phyloP scores from a whole-genome alignment of 1,139 yeast genomes.

The Yamadazyma friedrichii region DNA sequence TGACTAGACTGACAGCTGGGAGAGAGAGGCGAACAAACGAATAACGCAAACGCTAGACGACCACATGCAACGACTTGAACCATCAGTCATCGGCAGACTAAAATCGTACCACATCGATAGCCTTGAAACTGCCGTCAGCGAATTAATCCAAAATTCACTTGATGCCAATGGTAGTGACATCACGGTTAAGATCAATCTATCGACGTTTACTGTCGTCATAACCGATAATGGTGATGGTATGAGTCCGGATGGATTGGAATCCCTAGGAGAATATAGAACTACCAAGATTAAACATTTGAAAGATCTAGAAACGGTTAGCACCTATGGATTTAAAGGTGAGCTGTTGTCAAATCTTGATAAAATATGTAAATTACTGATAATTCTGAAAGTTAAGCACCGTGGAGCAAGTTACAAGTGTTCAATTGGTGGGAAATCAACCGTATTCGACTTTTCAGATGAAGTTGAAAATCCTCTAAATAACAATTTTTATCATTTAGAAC shows the following conservation, averaged over 20 bases:
- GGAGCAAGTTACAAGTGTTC: neutral
- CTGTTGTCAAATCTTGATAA: conserved; percentile 61
- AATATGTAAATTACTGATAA: conserved; percentile 2
- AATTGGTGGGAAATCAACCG: neutral
- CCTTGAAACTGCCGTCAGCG: conserved; percentile 53
- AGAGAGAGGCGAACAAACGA: too few relatives aligned
- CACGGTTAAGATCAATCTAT: conserved; percentile 62
- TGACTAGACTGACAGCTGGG: neutral
- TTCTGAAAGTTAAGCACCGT: conserved; percentile 1
- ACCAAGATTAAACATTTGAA: conserved; percentile 58
- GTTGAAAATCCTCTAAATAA: conserved; percentile 8
- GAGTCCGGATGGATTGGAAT: conserved; percentile 50
- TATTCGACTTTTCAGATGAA: conserved; percentile 9
- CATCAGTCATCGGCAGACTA: neutral
- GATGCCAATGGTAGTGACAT: conserved; percentile 72
- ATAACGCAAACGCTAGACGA: too few relatives aligned
- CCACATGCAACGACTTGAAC: neutral
- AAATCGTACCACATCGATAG: neutral
- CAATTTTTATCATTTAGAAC: conserved; percentile 8
- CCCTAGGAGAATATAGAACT: conserved; percentile 70
- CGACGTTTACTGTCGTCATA: conserved; percentile 57
- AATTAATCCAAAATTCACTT: conserved; percentile 73
- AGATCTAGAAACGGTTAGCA: conserved; percentile 47
- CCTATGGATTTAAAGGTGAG: conserved; percentile 79
- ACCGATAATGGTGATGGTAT: conserved; percentile 83